These are phyloP conservation scores for Buddleja alternifolia DNA, from an alignment of 257 asterid species.

Conservation along the genomic window DNA sequence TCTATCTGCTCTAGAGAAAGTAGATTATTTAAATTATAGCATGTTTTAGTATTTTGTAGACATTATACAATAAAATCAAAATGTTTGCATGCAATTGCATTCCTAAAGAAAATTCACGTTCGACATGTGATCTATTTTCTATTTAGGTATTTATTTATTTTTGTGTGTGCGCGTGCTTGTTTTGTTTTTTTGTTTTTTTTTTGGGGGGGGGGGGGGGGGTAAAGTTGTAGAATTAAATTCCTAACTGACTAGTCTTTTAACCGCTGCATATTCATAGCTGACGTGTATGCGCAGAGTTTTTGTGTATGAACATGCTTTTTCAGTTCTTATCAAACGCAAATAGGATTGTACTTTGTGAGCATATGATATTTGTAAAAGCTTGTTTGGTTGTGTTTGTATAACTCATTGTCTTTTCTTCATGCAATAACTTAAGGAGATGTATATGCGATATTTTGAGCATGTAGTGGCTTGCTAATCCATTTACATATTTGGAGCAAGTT, in stretches of 20 bases:
- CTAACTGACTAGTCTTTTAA: not conserved
- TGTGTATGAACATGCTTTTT: not conserved
- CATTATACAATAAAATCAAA: not conserved
- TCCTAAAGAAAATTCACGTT: not conserved
- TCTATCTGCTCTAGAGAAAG: not conserved
- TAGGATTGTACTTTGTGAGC: not conserved
- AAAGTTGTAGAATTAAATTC: not conserved
- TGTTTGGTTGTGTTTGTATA: slow-evolving; percentile 6
- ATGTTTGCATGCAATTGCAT: not conserved
- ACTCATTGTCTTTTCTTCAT: not conserved
- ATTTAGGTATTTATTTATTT: not conserved
- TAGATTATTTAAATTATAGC: not conserved
- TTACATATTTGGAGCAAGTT: not conserved
- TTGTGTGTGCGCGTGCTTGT: not conserved
- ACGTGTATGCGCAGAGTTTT: not conserved
- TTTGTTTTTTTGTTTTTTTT: not conserved
- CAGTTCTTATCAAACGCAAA: not conserved
- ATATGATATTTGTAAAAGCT: not conserved
- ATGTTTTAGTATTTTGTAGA: not conserved
- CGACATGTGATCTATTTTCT: slow-evolving; percentile 8
- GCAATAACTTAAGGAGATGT: not conserved
- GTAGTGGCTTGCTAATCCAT: not conserved
- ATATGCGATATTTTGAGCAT: no score
- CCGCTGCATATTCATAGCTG: not conserved
- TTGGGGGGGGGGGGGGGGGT: not conserved